phyloP scores from a whole-genome alignment of 768 basidiomycete genomes.

The Asterophora parasitica region DNA sequence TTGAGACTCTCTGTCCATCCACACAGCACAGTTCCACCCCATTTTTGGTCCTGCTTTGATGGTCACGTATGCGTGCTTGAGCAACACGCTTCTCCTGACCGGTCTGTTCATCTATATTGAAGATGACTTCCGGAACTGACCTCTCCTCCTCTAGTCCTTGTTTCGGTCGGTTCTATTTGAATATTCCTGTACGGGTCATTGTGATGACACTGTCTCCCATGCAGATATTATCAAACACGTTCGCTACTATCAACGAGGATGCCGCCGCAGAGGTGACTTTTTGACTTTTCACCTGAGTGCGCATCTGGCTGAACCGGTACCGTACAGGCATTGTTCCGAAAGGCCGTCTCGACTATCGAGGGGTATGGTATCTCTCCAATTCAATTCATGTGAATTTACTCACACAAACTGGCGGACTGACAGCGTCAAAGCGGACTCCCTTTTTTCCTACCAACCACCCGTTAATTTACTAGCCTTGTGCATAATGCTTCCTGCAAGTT shows the following conservation, averaged over 20 bases:
- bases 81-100: slow-evolving; percentile 89
- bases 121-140: slow-evolving; percentile 5
- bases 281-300: slow-evolving; percentile 3
- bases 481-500: slow-evolving; percentile 83
- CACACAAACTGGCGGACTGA: slow-evolving; percentile 16
- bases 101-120: slow-evolving; percentile 33
- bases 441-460: slow-evolving; percentile 94
- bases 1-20: background rate
- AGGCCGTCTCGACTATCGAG: slow-evolving; percentile 92
- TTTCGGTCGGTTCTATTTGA: slow-evolving; percentile 51
- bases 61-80: slow-evolving; percentile 87
- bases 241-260: slow-evolving; percentile 89
- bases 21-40: slow-evolving; percentile 74
- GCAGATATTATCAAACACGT: slow-evolving; percentile 92
- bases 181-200: background rate
- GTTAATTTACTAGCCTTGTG: slow-evolving; percentile 85
- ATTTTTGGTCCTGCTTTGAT: slow-evolving; percentile 89
- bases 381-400: background rate
- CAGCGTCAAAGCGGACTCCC: slow-evolving; percentile 80
- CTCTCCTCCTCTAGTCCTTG: slow-evolving; percentile 47
- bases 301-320: slow-evolving; percentile 4
- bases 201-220: background rate
- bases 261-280: slow-evolving; percentile 88
- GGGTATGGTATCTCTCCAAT: slow-evolving; percentile 43
- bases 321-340: slow-evolving; percentile 85